Base-by-base conservation (phyloP, 179 eudicot species). In the Heliamphora pulchella region DNA sequence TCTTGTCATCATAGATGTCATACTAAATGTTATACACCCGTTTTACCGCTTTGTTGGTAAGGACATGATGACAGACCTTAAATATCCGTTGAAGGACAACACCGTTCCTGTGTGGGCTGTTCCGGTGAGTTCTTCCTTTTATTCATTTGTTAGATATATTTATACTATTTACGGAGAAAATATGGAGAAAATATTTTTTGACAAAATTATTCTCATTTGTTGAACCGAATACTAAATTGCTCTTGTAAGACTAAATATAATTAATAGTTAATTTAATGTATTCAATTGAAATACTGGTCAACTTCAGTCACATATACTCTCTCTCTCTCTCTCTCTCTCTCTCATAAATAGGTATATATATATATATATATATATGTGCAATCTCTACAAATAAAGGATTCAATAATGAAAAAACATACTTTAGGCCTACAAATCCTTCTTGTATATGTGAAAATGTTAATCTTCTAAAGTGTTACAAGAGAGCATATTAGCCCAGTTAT, bases 21-120 rank as follows among this genome's bases (percentile, higher is more conserved):
- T 85, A 74, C 82, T 95, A 61, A 79, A 88, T 86, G 75, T 90
- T 47, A 93, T 90, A 3, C 87, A 91, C 74, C 98, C 98, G 4
- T 95, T 91, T 83, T 88, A 91, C 59, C 93, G 98, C 7, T 95
- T 85, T 83, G 97, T 95, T 17, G 94, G 97, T 47, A 63, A 83
- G 82, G 90, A 86, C 71, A 93, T 93, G 98, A 89, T 95, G 95
- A 85, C 84, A 20, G 98, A 91, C 81, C 94, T 95, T 75, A 93
- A 75, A 86, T 95, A 89, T 82, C 98, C 97, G 11, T 46, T 93
- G 78, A 91, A 91, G 81, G 88, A 80, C 67, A 93, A 91, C 81
- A 93, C 97, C 2, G 87, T 95, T 31, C 97, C 97, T 43, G 86
- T 90, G 41, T 95, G 97, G 97, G 85, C 93, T 57, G 93, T 90